Base-by-base conservation (phyloP, 2,329 filamentous ascomycete species). In the Dothideomycetes sp. region DNA sequence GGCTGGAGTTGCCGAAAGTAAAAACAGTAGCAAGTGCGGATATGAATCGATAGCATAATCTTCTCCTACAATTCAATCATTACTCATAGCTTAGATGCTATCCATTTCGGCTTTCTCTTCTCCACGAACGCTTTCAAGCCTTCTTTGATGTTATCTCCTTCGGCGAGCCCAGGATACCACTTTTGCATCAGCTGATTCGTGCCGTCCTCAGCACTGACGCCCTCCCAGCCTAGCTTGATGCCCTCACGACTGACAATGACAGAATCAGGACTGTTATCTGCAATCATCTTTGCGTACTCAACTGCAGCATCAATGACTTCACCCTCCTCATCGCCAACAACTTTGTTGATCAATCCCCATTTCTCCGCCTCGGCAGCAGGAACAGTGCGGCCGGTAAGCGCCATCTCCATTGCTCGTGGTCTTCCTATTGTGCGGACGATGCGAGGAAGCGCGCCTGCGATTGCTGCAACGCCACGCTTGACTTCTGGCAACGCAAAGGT, bases 61-160 rank as follows among this genome's bases (percentile, higher is more conserved):
- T n/a, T n/a, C n/a, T n/a, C n/a, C n/a, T n/a, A n/a, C n/a, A n/a
- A n/a, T n/a, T n/a, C n/a, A n/a, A n/a, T n/a, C n/a, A n/a, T n/a
- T n/a, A 17, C 16, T 34, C 32, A 58, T 39, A 60, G 44, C 43
- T 58, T 61, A 14, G 55, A 47, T 10, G 75, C 65, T 51, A 66
- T 72, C 81, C 82, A 88, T 29, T 65, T 65, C 2, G 82, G 75
- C 60, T 73, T 71, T 53, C 81, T 68, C 69, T 79, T 85, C 68
- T 87, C 81, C 14, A 83, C 78, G 64, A 89, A 89, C 44, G 81
- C 83, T 60, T 57, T 65, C 15, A 88, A 66, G 0, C 84, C 84
- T 61, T 88, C 83, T 40, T 70, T 73, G 60, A 85, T 77, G 58
- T 89, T 89, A 49, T 82, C 78, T 0, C 76, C 81, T 2, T 65